Evolutionary conservation across 495 filamentous ascomycete genomes (phyloP).

Genomic region (Melanomma pulvis-pyrius): DNA sequence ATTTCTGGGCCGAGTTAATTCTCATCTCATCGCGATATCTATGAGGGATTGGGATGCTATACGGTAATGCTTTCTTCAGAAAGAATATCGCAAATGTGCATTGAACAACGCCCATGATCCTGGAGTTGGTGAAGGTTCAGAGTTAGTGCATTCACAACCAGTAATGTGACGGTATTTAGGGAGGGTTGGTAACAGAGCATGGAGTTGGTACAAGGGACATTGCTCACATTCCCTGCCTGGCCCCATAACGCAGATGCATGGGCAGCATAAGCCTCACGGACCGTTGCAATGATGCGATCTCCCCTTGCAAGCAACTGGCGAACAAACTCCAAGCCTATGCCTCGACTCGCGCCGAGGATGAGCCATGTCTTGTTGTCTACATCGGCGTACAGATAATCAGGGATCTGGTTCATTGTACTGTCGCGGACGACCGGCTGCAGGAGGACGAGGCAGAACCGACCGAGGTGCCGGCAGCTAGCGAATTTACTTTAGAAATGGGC

Average conservation of each 20-base stretch:
- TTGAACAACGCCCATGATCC: constrained; percentile 47
- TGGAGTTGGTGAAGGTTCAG: background rate
- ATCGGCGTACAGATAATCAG: constrained; percentile 37
- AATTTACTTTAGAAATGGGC: background rate
- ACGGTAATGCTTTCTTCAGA: constrained; percentile 56
- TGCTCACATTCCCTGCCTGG: constrained; percentile 42
- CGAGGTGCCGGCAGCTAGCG: constrained; percentile 18
- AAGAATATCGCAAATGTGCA: constrained; percentile 57
- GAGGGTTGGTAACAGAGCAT: background rate
- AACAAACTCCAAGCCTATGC: constrained; percentile 61
- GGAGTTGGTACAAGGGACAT: background rate
- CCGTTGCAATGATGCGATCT: constrained; percentile 57
- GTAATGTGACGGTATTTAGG: background rate
- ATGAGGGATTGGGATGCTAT: constrained; percentile 25
- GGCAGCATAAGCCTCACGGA: constrained; percentile 45
- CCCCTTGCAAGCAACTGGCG: constrained; percentile 53
- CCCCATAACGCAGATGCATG: constrained; percentile 50
- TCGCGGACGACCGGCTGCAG: constrained; percentile 10
- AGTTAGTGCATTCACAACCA: too few species aligned
- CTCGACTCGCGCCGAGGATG: constrained; percentile 59
- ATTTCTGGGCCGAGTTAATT: constrained; percentile 33
- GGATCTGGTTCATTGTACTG: constrained; percentile 40
- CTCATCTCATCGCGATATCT: background rate
- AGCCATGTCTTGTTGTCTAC: constrained; percentile 52
- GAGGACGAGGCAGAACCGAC: background rate